These are phyloP conservation scores for Trichosporon sp. DNA, from an alignment of 1,284 basidiomycete genomes.

Conservation along the genomic window DNA sequence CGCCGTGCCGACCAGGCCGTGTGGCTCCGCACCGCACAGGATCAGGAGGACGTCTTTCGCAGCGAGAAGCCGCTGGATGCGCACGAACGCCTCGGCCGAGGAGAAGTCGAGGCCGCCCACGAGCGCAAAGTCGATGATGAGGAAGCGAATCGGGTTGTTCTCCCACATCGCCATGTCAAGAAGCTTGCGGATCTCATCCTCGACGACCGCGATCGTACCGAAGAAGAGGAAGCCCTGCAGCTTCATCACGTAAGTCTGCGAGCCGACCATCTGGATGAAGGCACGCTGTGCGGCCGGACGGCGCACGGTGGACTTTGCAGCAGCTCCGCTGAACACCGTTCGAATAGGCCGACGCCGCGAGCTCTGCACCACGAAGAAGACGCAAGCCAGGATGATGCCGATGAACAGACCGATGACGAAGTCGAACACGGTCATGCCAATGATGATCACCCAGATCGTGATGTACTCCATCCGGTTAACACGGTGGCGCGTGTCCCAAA, in stretches of 20 bases:
- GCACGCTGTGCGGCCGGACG: slow-evolving; percentile 79
- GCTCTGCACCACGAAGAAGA: slow-evolving; percentile 95
- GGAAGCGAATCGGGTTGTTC: slow-evolving; percentile 77
- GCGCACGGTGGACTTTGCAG: slow-evolving; percentile 83
- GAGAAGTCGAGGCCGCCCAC: slow-evolving; percentile 91
- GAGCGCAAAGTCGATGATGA: slow-evolving; percentile 75
- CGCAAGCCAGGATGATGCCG: slow-evolving; percentile 83
- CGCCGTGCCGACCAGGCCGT: slow-evolving; percentile 63
- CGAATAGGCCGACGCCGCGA: slow-evolving; percentile 78
- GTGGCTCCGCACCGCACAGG: slow-evolving; percentile 71
- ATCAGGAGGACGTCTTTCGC: slow-evolving; percentile 76
- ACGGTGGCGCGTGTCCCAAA: slow-evolving; percentile 91
- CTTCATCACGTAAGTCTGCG: slow-evolving; percentile 82
- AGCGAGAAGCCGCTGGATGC: slow-evolving; percentile 75
- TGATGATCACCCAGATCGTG: slow-evolving; percentile 58
- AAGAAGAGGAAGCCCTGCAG: slow-evolving; percentile 89
- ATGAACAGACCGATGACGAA: slow-evolving; percentile 92
- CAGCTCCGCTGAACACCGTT: slow-evolving; percentile 68
- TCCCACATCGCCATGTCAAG: slow-evolving; percentile 71
- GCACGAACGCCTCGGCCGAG: slow-evolving; percentile 88
- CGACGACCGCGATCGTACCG: slow-evolving; percentile 84
- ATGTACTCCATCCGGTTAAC: slow-evolving; percentile 63
- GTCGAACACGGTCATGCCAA: slow-evolving; percentile 88
- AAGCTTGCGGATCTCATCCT: slow-evolving; percentile 61
- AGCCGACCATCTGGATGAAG: slow-evolving; percentile 84